Base-by-base conservation (phyloP, 495 filamentous ascomycete species). In the Penicillium fimorum region DNA sequence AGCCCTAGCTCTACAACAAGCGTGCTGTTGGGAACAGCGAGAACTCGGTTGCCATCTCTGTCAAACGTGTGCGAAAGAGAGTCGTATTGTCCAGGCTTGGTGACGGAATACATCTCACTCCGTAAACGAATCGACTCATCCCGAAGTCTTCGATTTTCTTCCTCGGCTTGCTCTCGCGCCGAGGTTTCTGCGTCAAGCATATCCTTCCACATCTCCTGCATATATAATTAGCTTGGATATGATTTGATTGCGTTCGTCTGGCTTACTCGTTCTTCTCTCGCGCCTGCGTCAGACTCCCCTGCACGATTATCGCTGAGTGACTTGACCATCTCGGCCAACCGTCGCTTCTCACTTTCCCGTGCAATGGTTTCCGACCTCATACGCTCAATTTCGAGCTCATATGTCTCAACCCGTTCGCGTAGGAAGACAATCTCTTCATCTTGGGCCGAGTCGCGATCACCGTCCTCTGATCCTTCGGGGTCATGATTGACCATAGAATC, bases 141-240 rank as follows among this genome's bases (percentile, higher is more conserved):
- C 13, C 90, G 85, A 17, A 97, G 83, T 63, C 80, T 84, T 49
- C 86, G 85, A 56, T 92, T 92, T 51, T 96, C 92, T 29, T 93
- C 88, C 48, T 97, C 91, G 18, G 89, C 83, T 69, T 96, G 90
- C 70, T 97, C 94, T 38, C 94, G 84, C 50, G 92, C 83, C 1
- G 89, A 84, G 6, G 90, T 93, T 69, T 97, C 94, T 44, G 92
- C 88, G 62, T 97, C 91, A n/a, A 96, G 80, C 62, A 97, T 84
- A 65, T 98, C 93, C 67, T 93, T 94, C 87, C 89, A 95, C 73
- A 96, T 92, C 47, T 92, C 88, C 79, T 82, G 33, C 8, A 58
- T 22, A 47, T 50, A 18, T 45, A 20, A 25, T 61, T 37, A 59
- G 56, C 47, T 22, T 13, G 17, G 33, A n/a, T 40, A 27, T 30